Conservation (phyloP, 2,329 filamentous ascomycete species). For the Diaporthe vexans region DNA sequence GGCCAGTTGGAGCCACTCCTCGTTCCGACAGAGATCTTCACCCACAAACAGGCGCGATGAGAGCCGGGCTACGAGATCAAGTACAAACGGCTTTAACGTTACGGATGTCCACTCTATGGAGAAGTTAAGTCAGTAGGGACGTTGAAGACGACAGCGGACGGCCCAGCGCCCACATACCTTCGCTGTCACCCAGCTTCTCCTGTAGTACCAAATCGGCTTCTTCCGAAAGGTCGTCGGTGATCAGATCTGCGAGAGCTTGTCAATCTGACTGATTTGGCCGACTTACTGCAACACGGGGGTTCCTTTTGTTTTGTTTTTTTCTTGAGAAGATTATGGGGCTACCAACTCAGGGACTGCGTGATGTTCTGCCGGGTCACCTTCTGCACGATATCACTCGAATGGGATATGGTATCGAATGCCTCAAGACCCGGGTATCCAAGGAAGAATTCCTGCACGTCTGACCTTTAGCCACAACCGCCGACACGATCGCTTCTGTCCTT, state of each 20-base stretch:
- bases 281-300: no score
- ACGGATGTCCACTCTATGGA: constrained; percentile 27
- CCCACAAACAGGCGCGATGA: constrained; percentile 66
- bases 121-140: not conserved
- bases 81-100: constrained; percentile 44
- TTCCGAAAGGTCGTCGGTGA: constrained; percentile 35
- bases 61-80: constrained; percentile 61
- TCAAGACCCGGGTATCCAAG: constrained; percentile 1
- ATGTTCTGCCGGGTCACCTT: constrained; percentile 29
- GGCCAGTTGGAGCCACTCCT: constrained; percentile 61
- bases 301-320: no score
- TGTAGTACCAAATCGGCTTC: constrained; percentile 13
- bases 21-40: constrained; percentile 58
- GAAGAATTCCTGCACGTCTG: constrained; percentile 22
- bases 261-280: not conserved
- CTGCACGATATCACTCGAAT: constrained; percentile 1
- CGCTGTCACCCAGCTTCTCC: constrained; percentile 26
- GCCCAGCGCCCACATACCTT: not conserved
- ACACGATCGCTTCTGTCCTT: not conserved
- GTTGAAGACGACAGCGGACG: not conserved
- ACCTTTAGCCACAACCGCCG: not conserved
- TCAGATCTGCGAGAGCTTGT: constrained; percentile 15
- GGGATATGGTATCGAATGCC: not conserved
- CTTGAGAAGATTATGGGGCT: no score
- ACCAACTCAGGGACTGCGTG: constrained; percentile 30